Evolutionary conservation across 202 grass and related monocot genomes (phyloP), one percentile per base, ranked within the genome.

Genomic region (Eragrostis tef): DNA sequence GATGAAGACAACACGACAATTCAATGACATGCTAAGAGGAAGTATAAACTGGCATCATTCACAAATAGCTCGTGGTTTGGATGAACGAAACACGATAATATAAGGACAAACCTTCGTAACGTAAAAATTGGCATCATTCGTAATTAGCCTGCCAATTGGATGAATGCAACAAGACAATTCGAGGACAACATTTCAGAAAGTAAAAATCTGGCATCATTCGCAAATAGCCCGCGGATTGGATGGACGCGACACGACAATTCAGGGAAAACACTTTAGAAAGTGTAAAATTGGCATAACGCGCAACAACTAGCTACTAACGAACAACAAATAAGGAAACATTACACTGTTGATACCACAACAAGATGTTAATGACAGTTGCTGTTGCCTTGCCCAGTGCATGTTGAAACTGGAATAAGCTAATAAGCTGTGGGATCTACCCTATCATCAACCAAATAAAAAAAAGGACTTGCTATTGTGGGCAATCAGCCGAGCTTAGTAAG

Each of bases 401-500:
- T 46, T 58, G 50, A 59, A 70, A 57, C 26, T 65, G 39, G 61
- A 43, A 76, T 71, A 81, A 71, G 36, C 64, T 65, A 71, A 76
- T 39, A 81, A 12, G 25, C 26, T 31, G 70, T 64, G 63, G 63
- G 20, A 13, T 75, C 46, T 79, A 45, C 65, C 70, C 63, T 52
- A 44, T 52, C 52, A 80, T 46, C 52, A 70, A 69, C 46, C 39
- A 77, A 64, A 56, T 58, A 64, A 78, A 57, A 78, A 57, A 86
- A 70, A 19, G 46, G 34, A n/a, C 81, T 44, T 80, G 26, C 68
- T 81, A 63, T 56, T 44, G 71, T 85, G 48, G 49, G 57, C 36
- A 81, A 81, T 85, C 71, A 81, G 64, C 56, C 72, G 74, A 73
- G 1, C 59, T 81, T 73, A 24, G 49, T 58, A 45, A 68, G 56